Base-by-base conservation (phyloP, 2,329 filamentous ascomycete genomes). In the Pyricularia pennisetigena region DNA sequence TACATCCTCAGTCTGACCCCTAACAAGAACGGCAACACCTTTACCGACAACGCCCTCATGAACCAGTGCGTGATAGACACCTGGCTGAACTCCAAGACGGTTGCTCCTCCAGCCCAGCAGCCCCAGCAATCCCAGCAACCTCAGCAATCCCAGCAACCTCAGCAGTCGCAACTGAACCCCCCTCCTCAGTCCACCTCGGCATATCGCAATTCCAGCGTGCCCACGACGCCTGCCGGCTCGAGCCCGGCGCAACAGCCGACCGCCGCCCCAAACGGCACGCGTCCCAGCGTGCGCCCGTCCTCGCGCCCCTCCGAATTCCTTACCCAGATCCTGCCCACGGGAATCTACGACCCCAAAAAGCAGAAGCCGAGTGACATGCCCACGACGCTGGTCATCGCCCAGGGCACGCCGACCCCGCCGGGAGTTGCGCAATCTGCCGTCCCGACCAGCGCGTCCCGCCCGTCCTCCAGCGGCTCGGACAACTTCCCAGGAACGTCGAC, bases 1-100 rank as follows among this genome's bases (percentile, higher is more conserved):
- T 76, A 76, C 64, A 69, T 74, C 57, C 72, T 76, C 28, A 71
- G 71, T 63, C 71, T 75, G 73, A 74, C 73, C 23, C 74, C 75
- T 3, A 72, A 69, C 26, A 71, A 71, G 70, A 72, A 72, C n/a
- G 74, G 74, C 12, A 72, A 70, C 63, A 68, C 16, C n/a, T 72
- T 67, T 20, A 67, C 64, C 41, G 71, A 73, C 69, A 71, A 67
- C 54, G 14, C 61, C 14, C 29, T 72, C n/a, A 68, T 72, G 66
- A 69, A 26, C 9, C 28, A 72, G 68, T 72, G 71, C 65, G 30
- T 73, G 7, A 61, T 73, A 23, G 69, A 29, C 10, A 69, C 71
- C 5, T 73, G 65, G 59, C 64, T 54, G 4, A 69, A 66, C 23
- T 49, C 65, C 41, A 49, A 61, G 65, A 12, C 14, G 14, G 41